Base-by-base conservation (phyloP, 169 alveolate genomes). In the Plasmodium malariae region DNA sequence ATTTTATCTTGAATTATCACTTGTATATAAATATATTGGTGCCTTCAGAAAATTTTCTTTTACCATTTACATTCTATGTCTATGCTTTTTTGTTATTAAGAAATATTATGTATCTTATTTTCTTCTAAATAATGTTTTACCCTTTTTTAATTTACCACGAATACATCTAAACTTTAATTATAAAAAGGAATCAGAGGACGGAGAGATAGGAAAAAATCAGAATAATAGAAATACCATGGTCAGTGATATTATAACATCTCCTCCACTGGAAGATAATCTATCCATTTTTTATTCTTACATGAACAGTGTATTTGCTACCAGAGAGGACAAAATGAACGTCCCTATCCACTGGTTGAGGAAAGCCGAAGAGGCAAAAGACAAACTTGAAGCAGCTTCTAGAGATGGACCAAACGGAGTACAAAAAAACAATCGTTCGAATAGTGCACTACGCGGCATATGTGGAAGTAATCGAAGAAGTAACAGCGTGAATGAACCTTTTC, bases 41-140 rank as follows among this genome's bases (percentile, higher is more conserved):
- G 86, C 92, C 3, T 69, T 43, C 21, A 49, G 92, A 1, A 86
- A 86, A 49, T 69, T 86, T 43, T 17, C 92, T n/a, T 86, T 86
- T 36, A 54, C 85, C 2, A 63, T 69, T 12, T 86, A 86, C 59
- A 34, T 86, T 3, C 34, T 86, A 21, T 86, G 92, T 34, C 12
- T 63, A 6, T 24, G 49, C 6, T 86, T 86, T 45, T 86, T 36
- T 21, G 11, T n/a, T 9, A 40, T 57, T 19, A 86, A 51, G 51
- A 55, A 36, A 60, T 86, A n/a, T 51, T 86, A 34, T 51, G 14
- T 86, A 24, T 21, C 92, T 21, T 70, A 60, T 36, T 62, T 69
- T 30, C 32, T 86, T 55, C 63, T 86, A 5, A 86, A 86, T 21
- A 68, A 65, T 30, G 11, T 86, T 5, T 17, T 86, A 9, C 92